These are phyloP conservation scores for Saturnispora quitensis DNA, from an alignment of 805 yeast genomes.

Conservation along the genomic window DNA sequence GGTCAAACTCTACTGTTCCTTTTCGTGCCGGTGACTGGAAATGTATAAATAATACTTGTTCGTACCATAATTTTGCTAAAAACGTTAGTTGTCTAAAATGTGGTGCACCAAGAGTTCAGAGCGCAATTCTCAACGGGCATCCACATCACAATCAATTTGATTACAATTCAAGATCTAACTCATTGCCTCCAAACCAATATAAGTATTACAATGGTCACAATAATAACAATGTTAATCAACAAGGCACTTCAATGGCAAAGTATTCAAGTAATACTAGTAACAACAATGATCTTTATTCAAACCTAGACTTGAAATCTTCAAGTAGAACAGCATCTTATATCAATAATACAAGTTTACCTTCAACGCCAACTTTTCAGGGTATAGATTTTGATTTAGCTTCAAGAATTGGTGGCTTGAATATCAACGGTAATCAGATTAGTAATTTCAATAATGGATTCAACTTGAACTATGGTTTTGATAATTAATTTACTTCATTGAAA, in stretches of 20 bases:
- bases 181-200: slow-evolving; percentile 9
- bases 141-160: slow-evolving; percentile 18
- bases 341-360: background rate
- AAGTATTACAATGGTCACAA: background rate
- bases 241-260: background rate
- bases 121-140: slow-evolving; percentile 25
- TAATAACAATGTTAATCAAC: background rate
- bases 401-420: slow-evolving; percentile 16
- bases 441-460: slow-evolving; percentile 1
- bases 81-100: slow-evolving; percentile 81
- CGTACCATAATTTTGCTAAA: slow-evolving; percentile 88
- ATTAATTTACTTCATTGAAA: background rate
- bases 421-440: slow-evolving; percentile 5
- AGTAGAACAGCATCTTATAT: background rate
- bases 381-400: slow-evolving; percentile 12
- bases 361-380: slow-evolving; percentile 4
- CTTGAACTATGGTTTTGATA: slow-evolving; percentile 1
- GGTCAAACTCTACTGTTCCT: slow-evolving; percentile 50
- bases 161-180: slow-evolving; percentile 10
- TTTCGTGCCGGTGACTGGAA: slow-evolving; percentile 98
- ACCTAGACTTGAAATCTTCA: background rate
- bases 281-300: background rate
- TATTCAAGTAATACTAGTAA: background rate
- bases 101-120: slow-evolving; percentile 56
- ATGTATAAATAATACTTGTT: slow-evolving; percentile 68